Base-by-base conservation (phyloP, 2,329 filamentous ascomycete species). In the Pestalotiopsis sp. region DNA sequence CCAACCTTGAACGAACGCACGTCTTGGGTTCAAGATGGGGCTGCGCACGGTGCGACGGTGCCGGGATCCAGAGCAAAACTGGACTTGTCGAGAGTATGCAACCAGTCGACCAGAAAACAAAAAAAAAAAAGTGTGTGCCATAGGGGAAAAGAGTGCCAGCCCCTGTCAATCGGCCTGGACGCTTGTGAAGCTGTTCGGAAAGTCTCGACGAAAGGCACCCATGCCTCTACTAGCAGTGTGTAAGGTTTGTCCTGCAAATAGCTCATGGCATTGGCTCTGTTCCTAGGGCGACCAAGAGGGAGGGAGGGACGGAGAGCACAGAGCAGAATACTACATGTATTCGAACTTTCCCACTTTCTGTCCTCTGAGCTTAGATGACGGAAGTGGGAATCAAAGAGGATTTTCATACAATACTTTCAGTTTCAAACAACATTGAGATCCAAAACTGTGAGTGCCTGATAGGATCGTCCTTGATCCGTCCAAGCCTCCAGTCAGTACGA, bases 151-250 rank as follows among this genome's bases (percentile, higher is more conserved):
- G 17, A 36, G 23, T 62, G 59, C 25, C 57, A 59, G 57, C 59
- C 59, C 59, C 59, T 62, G 59, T 62, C 59, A 36, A 62, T 62
- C 59, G 25, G 59, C 12, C n/a, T 62, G 4, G 31, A 39, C 23
- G 57, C 57, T 59, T 59, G 45, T n/a, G 45, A 52, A 52, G 45
- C 45, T 62, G 25, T n/a, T 36, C 59, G 59, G 59, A 62, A n/a
- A 36, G 59, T 62, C 23, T 62, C 59, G 27, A 62, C n/a, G 27
- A 62, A 36, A 52, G 17, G 7, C n/a, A 52, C 25, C 57, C 57
- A 59, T 59, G 57, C 11, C 27, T 2, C n/a, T 52, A 52, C 45
- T 52, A 23, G 17, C 20, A 52, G 45, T 23, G 45, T 49, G 45
- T 52, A 52, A 52, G 45, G 45, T 52, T 52, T 52, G 45, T 52